A percentile compares a stretch with the other conserved stretches of the same genome.
Conservation (phyloP, 352 stramenopile genomes). For the Pythium phragmitis region DNA sequence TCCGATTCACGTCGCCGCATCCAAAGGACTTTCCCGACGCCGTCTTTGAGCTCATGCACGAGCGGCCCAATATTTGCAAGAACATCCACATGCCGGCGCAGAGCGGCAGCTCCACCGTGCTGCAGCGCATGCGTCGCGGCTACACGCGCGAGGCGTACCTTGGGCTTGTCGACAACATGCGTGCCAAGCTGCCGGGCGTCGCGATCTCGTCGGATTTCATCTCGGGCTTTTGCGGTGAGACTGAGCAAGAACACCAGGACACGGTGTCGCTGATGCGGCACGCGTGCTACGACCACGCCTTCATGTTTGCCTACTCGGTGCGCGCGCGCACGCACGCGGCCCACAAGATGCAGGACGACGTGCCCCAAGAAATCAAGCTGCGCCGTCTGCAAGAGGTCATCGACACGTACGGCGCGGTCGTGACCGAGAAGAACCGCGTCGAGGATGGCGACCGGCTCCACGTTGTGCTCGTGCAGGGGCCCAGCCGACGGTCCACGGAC, state of each 20-base stretch:
- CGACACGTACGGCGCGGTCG: slow-evolving; percentile 89
- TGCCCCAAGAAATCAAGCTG: slow-evolving; percentile 93
- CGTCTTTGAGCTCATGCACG: slow-evolving; percentile 87
- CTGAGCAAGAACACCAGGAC: slow-evolving; percentile 95
- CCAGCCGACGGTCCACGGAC: slow-evolving; percentile 78
- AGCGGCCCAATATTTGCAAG: slow-evolving; percentile 96
- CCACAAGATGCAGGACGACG: slow-evolving; percentile 95
- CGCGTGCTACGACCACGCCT: slow-evolving; percentile 96
- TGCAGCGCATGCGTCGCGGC: slow-evolving; percentile 94
- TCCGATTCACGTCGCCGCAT: slow-evolving; percentile 99
- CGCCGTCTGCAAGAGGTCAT: slow-evolving; percentile 96
- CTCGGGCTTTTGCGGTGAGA: slow-evolving; percentile 98
- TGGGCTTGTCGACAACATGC: slow-evolving; percentile 93
- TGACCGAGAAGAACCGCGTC: slow-evolving; percentile 89
- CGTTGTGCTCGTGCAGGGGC: slow-evolving; percentile 96
- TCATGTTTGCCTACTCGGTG: slow-evolving; percentile 99
- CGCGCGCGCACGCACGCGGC: slow-evolving; percentile 95
- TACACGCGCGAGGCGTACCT: slow-evolving; percentile 98
- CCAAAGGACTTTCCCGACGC: slow-evolving; percentile 98
- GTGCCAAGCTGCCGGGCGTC: slow-evolving; percentile 72
- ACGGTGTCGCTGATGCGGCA: slow-evolving; percentile 87
- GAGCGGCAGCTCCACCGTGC: slow-evolving; percentile 88
- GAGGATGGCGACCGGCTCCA: slow-evolving; percentile 93
- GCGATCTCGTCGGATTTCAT: slow-evolving; percentile 97
- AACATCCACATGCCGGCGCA: slow-evolving; percentile 98